These are phyloP conservation scores for Cercophora scortea DNA, from an alignment of 495 filamentous ascomycete species.

Conservation along the genomic window DNA sequence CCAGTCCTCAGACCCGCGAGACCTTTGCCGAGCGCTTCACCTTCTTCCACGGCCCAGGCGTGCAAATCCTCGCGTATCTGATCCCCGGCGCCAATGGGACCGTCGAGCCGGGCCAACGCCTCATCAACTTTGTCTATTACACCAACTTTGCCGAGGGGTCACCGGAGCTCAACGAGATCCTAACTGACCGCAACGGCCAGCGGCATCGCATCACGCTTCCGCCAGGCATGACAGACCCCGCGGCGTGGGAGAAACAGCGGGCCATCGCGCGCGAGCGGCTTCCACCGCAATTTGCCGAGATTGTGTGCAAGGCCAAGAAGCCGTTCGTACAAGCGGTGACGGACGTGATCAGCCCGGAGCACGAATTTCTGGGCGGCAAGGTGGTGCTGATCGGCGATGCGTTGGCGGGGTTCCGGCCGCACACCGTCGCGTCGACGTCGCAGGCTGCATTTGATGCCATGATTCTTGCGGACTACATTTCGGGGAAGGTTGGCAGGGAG, in stretches of 20 bases:
- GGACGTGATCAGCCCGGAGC: constrained; percentile 38
- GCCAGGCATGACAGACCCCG: constrained; percentile 34
- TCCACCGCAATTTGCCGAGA: constrained; percentile 46
- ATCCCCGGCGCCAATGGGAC: constrained; percentile 45
- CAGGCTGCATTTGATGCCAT: constrained; percentile 44
- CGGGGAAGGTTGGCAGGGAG: constrained; percentile 29
- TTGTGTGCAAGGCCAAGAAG: constrained; percentile 36
- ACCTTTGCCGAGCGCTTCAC: constrained; percentile 48
- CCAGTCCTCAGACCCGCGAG: constrained; percentile 65
- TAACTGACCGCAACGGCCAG: constrained; percentile 44
- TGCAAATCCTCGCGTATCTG: constrained; percentile 43
- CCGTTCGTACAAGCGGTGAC: constrained; percentile 52
- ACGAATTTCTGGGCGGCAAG: constrained; percentile 40
- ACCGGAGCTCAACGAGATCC: constrained; percentile 37
- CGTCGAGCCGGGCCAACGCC: constrained; percentile 36
- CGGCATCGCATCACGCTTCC: constrained; percentile 41
- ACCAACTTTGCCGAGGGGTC: constrained; percentile 42
- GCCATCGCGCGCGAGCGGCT: constrained; percentile 31
- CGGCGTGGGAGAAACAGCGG: constrained; percentile 38
- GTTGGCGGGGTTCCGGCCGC: constrained; percentile 47
- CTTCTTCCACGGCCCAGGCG: constrained; percentile 36
- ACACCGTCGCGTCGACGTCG: constrained; percentile 44
- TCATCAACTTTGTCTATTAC: constrained; percentile 54
- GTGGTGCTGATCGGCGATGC: constrained; percentile 51
- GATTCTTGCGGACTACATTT: constrained; percentile 34